Conservation (phyloP, 352 stramenopile species). For the Pythium dissotocum region DNA sequence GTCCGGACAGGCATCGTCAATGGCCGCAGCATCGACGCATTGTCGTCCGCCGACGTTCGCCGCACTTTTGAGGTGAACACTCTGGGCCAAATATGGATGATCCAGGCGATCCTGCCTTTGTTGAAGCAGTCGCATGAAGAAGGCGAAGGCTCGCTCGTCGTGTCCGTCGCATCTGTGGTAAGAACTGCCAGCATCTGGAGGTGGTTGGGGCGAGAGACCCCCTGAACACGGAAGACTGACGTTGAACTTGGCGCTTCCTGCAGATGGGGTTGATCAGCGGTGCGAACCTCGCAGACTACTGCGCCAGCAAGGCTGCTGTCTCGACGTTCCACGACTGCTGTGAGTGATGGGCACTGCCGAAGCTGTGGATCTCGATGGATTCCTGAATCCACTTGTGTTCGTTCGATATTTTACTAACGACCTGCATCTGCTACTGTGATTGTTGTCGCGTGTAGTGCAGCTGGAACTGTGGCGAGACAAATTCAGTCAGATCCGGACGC, state of each 20-base stretch:
- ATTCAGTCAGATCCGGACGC: slow-evolving; percentile 55
- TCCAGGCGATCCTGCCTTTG: slow-evolving; percentile 56
- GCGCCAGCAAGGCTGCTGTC: slow-evolving; percentile 71
- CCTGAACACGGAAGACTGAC: neutral
- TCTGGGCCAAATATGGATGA: slow-evolving; percentile 76
- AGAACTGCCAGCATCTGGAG: slow-evolving; percentile 2
- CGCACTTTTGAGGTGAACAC: slow-evolving; percentile 39
- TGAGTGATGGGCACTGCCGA: slow-evolving; percentile 27
- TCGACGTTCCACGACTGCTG: slow-evolving; percentile 73
- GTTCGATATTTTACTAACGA: neutral
- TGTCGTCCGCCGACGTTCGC: slow-evolving; percentile 26
- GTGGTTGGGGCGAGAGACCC: neutral
- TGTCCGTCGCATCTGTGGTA: slow-evolving; percentile 79
- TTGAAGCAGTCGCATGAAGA: slow-evolving; percentile 53
- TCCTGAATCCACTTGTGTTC: neutral
- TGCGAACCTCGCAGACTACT: slow-evolving; percentile 73
- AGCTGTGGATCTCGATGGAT: neutral
- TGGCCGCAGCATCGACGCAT: slow-evolving; percentile 27
- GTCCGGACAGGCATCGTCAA: slow-evolving; percentile 37
- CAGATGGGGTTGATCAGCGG: slow-evolving; percentile 73
- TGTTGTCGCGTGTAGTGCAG: slow-evolving; percentile 42
- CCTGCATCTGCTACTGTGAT: neutral
- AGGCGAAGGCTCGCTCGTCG: slow-evolving; percentile 37
- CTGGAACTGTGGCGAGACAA: slow-evolving; percentile 72
- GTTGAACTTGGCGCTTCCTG: slow-evolving; percentile 1